Evolutionary conservation across 768 basidiomycete species (phyloP), one percentile per base, ranked within the genome.

Genomic region (Holtermanniella nyarrowii): DNA sequence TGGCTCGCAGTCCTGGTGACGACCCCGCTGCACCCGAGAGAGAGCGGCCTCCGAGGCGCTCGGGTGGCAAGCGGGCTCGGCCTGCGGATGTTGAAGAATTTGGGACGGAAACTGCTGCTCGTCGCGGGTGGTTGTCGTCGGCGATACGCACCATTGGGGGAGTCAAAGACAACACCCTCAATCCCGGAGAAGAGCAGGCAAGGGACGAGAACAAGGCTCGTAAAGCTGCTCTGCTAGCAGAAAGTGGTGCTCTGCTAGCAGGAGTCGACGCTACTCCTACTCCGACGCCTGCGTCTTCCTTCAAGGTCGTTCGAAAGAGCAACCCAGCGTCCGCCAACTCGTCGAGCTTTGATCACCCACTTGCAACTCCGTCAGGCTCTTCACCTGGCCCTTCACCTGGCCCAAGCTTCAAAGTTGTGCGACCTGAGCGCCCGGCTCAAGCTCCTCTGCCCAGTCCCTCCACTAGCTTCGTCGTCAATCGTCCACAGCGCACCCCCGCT

Each of bases 171-270:
- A 46, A 57, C 21, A 48, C 46, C 20, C 25, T 56, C 49, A 57
- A 58, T 21, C 55, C 60, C 25, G 43, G 53, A 11, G 53, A 49
- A 14, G 61, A 59, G 14, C 46, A 44, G 26, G 61, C 56, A 16
- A 44, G 58, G 41, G 63, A 67, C 44, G 65, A 67, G 52, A 64
- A 64, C 39, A 62, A 59, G 49, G 65, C 63, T 40, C 53, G 65
- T 24, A 64, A 67, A 39, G 65, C 59, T 13, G 65, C 60, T 16
- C 42, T 67, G 26, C 62, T 61, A 4, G 57, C 55, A 40, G 60
- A 67, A 44, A 52, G 48, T 40, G 65, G 65, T 21, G 57, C 58
- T 3, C 26, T 67, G 27, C 62, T 67, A 40, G 65, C 59, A 5
- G 65, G 65, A 20, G 65, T 67, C 0, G 57, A 64, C 14, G 57